A percentile compares a stretch with the other conserved stretches of the same genome.
phyloP scores from a whole-genome alignment of 441 rosid species.

The Aquilaria agallochum region DNA sequence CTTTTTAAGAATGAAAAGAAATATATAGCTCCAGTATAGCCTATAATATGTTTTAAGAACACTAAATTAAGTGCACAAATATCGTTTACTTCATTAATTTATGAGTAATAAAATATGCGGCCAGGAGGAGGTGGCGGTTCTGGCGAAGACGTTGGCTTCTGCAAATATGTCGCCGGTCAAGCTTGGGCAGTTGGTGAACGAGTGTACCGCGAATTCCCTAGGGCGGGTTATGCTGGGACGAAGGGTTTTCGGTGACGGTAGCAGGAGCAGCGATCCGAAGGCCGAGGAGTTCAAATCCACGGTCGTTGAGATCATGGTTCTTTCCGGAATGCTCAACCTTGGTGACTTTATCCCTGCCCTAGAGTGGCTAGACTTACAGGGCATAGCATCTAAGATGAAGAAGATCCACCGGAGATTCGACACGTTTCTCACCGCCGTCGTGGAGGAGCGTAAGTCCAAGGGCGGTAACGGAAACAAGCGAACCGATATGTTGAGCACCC shows the following conservation, averaged over 20 bases:
- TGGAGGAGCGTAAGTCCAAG: conserved; percentile 29
- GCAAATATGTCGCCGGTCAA: conserved; percentile 34
- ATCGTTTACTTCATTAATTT: no score
- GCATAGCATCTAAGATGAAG: conserved; percentile 55
- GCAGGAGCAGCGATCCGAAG: conserved; percentile 37
- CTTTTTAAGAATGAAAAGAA: no score
- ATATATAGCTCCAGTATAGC: no score
- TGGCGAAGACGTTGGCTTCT: conserved; percentile 26
- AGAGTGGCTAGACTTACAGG: conserved; percentile 56
- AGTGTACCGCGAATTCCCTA: conserved; percentile 63
- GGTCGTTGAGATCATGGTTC: conserved; percentile 57
- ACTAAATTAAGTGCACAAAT: no score
- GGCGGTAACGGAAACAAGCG: conserved; percentile 6
- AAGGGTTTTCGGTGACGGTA: conserved; percentile 48
- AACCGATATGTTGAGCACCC: conserved; percentile 25
- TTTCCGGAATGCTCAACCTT: conserved; percentile 20
- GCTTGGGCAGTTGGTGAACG: conserved; percentile 49
- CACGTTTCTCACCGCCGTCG: conserved; percentile 28
- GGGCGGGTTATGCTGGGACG: conserved; percentile 73
- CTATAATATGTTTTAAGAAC: no score
- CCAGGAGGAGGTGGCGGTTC: conserved; percentile 52
- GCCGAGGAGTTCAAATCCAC: conserved; percentile 73
- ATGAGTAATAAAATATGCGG: no score
- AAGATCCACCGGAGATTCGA: conserved; percentile 52
- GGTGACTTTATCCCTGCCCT: conserved; percentile 5